A percentile compares a stretch with the other conserved stretches of the same genome.
Conservation (phyloP, 176 grass and related monocot genomes). For the Oryza glaberrima region DNA sequence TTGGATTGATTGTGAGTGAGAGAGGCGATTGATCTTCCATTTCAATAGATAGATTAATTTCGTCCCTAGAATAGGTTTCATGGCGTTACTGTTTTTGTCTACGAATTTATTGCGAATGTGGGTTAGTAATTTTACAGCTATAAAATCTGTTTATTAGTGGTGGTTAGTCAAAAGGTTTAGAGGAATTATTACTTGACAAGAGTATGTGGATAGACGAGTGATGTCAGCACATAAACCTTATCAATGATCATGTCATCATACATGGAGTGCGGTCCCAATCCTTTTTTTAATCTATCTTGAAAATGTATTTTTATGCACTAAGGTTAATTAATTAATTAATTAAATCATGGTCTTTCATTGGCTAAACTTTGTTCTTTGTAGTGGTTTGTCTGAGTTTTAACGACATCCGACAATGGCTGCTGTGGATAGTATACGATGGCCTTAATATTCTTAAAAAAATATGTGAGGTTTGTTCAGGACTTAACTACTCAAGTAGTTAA, state of each 20-base stretch:
- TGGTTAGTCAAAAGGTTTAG: not conserved
- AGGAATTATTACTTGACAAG: not conserved
- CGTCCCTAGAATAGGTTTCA: no score
- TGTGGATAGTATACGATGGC: not conserved
- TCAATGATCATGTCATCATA: not conserved
- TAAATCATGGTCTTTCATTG: not conserved
- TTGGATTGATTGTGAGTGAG: not conserved
- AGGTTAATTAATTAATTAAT: not conserved
- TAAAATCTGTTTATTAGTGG: not conserved
- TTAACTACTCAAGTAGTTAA: not conserved
- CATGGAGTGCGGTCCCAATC: not conserved
- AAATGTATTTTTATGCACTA: not conserved
- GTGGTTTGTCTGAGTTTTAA: not conserved
- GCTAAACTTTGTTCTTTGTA: not conserved
- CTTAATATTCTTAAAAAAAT: not conserved
- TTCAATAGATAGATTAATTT: not conserved
- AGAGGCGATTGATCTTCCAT: not conserved
- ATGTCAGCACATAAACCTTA: not conserved
- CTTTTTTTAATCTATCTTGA: conserved; percentile 8
- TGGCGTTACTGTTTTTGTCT: not conserved
- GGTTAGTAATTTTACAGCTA: not conserved
- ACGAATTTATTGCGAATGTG: not conserved
- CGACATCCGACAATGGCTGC: not conserved
- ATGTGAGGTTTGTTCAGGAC: not conserved
- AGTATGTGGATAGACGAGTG: conserved; percentile 28